A percentile compares a stretch with the other conserved stretches of the same genome.
Evolutionary conservation across 345 rosid species (phyloP).

Genomic region (Populus deltoides): DNA sequence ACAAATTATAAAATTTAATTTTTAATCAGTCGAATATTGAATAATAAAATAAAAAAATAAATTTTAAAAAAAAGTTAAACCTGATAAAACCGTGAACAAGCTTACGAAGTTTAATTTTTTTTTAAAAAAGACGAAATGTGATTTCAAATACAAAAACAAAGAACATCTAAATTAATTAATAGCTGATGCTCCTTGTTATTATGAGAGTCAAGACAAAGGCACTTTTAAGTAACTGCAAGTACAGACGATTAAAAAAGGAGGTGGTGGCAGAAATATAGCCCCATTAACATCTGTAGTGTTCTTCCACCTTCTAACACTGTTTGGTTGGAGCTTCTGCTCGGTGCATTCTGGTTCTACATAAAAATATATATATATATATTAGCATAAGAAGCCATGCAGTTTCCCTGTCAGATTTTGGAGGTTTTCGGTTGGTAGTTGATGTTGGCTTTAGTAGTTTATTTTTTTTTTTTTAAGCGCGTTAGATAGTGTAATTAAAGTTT

Average conservation of each 20-base stretch:
- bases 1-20: no score
- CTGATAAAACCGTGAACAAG: rapidly evolving
- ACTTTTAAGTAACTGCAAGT: neutral
- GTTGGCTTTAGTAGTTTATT: neutral
- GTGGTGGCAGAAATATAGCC: neutral
- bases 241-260: neutral
- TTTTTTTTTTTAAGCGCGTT: no score
- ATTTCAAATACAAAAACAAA: no score
- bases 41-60: no score
- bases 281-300: neutral
- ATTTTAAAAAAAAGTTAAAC: no score
- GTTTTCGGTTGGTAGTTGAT: no score
- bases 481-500: no score
- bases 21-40: no score
- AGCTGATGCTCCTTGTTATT: neutral
- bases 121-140: no score
- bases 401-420: neutral
- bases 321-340: neutral
- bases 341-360: neutral
- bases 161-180: neutral
- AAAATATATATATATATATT: no score
- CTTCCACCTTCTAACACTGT: neutral
- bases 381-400: neutral
- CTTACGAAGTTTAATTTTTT: no score
- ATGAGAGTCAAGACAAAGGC: neutral